A percentile compares a stretch with the other conserved stretches of the same genome.
Evolutionary conservation across 495 filamentous ascomycete species (phyloP).

Genomic region (Lophiostoma macrostomum): DNA sequence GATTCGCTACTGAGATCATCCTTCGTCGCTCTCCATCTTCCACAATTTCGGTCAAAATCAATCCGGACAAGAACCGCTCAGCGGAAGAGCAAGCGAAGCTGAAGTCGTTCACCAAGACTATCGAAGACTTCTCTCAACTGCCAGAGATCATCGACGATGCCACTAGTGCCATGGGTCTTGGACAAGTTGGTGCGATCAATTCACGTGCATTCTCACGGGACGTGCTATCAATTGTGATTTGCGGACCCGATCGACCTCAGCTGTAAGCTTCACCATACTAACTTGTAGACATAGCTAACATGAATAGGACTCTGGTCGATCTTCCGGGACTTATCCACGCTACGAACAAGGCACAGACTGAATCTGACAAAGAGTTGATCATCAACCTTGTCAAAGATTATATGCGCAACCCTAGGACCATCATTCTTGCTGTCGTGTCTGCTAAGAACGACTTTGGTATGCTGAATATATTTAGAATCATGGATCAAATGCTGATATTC

Average conservation of each 20-base stretch:
- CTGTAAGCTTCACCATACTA: slow-evolving; percentile 36
- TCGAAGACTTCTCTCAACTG: slow-evolving; percentile 37
- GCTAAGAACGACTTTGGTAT: slow-evolving; percentile 51
- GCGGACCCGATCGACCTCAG: slow-evolving; percentile 57
- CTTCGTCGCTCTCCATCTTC: slow-evolving; percentile 39
- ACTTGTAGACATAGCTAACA: background rate
- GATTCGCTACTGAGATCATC: slow-evolving; percentile 66
- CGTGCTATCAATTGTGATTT: slow-evolving; percentile 62
- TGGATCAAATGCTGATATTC: no score
- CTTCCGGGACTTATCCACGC: slow-evolving; percentile 60
- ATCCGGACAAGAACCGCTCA: slow-evolving; percentile 35
- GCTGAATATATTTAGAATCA: no score
- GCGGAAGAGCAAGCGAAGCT: slow-evolving; percentile 31
- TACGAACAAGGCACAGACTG: slow-evolving; percentile 43
- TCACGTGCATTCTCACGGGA: slow-evolving; percentile 54
- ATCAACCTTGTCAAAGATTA: slow-evolving; percentile 54
- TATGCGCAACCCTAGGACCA: slow-evolving; percentile 54
- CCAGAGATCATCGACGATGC: slow-evolving; percentile 38
- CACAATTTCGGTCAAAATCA: slow-evolving; percentile 36
- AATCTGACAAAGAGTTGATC: slow-evolving; percentile 49
- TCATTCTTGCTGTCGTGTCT: slow-evolving; percentile 57
- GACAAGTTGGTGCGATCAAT: slow-evolving; percentile 4
- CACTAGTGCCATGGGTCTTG: slow-evolving; percentile 36
- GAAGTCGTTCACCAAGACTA: slow-evolving; percentile 34
- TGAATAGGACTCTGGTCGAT: slow-evolving; percentile 57